Percentiles rank a stretch among this genome's conserved stretches.
Evolutionary conservation across 768 basidiomycete genomes (phyloP).

Genomic region (Fibroporia radiculosa): DNA sequence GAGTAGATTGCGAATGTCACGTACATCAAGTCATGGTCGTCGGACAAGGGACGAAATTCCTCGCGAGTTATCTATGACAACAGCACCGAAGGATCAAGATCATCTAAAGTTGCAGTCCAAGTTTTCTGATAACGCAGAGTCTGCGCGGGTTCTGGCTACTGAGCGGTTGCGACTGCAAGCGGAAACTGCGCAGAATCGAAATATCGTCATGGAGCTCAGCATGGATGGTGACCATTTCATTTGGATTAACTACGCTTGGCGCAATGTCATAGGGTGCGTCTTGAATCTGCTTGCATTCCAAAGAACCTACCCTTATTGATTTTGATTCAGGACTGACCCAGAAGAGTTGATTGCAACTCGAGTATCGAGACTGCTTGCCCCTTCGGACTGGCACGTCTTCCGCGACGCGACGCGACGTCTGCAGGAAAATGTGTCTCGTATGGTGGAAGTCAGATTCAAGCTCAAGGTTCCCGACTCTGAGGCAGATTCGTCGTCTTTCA

Average conservation of each 20-base stretch:
- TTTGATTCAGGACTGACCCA: slow-evolving; percentile 61
- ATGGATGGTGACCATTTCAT: slow-evolving; percentile 91
- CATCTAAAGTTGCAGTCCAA: slow-evolving; percentile 28
- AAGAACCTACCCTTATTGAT: not conserved
- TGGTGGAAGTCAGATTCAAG: slow-evolving; percentile 86
- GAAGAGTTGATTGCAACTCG: slow-evolving; percentile 70
- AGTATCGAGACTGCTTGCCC: slow-evolving; percentile 74
- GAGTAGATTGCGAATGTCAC: slow-evolving; percentile 37
- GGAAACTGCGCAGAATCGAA: slow-evolving; percentile 92
- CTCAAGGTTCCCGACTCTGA: slow-evolving; percentile 67
- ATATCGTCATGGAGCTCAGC: slow-evolving; percentile 91
- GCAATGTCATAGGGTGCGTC: slow-evolving; percentile 80
- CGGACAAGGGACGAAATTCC: slow-evolving; percentile 52
- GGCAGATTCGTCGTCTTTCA: slow-evolving; percentile 34
- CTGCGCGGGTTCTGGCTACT: slow-evolving; percentile 77
- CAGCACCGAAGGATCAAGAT: slow-evolving; percentile 18
- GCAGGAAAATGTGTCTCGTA: slow-evolving; percentile 87
- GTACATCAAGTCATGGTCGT: slow-evolving; percentile 43
- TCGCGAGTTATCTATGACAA: slow-evolving; percentile 33
- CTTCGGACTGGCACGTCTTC: slow-evolving; percentile 77
- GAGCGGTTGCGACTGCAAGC: slow-evolving; percentile 86
- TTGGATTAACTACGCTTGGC: slow-evolving; percentile 96
- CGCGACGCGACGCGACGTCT: slow-evolving; percentile 79
- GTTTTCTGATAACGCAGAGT: slow-evolving; percentile 54
- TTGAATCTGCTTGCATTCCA: slow-evolving; percentile 5